Percentiles rank a stretch among this genome's conserved stretches.
These are phyloP conservation scores for Dactylellina leptospora DNA, from an alignment of 2,329 filamentous ascomycete species.

Conservation along the genomic window DNA sequence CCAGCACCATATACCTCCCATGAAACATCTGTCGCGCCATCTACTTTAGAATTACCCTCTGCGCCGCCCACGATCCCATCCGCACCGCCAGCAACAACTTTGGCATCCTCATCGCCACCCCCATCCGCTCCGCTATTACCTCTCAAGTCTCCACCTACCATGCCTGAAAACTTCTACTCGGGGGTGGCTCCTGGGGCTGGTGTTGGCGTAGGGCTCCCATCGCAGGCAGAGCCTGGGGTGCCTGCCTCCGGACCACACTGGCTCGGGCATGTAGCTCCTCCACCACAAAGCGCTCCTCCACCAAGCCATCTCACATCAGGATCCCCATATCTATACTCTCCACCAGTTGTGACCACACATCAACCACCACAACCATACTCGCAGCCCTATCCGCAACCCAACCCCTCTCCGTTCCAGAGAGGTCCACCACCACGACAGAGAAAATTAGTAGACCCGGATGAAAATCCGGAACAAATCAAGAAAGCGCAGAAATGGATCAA, in stretches of 20 bases:
- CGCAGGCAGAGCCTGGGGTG: conserved; percentile 21
- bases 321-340: conserved; percentile 24
- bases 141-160: conserved; percentile 18
- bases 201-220: conserved; percentile 19
- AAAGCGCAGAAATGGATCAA: conserved; percentile 93
- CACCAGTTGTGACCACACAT: conserved; percentile 3
- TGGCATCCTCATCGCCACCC: not conserved
- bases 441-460: conserved; percentile 61
- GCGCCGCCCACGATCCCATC: conserved; percentile 56
- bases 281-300: conserved; percentile 19
- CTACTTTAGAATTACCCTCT: conserved; percentile 53
- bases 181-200: conserved; percentile 15
- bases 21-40: conserved; percentile 56
- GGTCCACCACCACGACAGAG: conserved; percentile 57
- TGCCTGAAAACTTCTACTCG: conserved; percentile 33
- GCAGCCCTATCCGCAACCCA: conserved; percentile 60
- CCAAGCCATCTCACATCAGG: conserved; percentile 2
- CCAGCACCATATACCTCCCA: conserved; percentile 54
- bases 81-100: conserved; percentile 9
- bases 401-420: conserved; percentile 11
- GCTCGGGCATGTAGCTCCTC: conserved; percentile 32
- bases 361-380: conserved; percentile 21
- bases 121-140: conserved; percentile 24
- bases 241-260: conserved; percentile 24
- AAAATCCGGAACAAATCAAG: conserved; percentile 75